Evolutionary conservation across 495 filamentous ascomycete species (phyloP).

Genomic region (Penicillium daleae): DNA sequence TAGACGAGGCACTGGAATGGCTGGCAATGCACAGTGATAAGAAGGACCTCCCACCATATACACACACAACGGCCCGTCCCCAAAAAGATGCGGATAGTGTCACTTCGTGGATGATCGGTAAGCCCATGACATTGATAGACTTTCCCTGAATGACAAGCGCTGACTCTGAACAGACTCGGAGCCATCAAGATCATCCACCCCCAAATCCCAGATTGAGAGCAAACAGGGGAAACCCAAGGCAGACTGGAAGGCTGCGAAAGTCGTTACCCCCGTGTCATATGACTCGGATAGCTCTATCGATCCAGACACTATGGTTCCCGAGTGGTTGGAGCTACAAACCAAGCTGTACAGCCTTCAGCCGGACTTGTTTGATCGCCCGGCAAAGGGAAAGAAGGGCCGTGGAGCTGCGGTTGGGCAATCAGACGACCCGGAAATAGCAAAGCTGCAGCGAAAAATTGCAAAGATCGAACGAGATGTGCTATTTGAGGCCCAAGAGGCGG

Average conservation of each 20-base stretch:
- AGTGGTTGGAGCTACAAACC: slow-evolving; percentile 71
- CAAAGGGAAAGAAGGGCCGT: slow-evolving; percentile 48
- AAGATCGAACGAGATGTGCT: slow-evolving; percentile 82
- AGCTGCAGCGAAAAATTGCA: slow-evolving; percentile 69
- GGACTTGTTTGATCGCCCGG: slow-evolving; percentile 53
- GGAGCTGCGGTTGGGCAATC: slow-evolving; percentile 28
- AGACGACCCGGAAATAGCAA: slow-evolving; percentile 57
- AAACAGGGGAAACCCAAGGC: slow-evolving; percentile 35
- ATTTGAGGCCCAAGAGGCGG: slow-evolving; percentile 78
- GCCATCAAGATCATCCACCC: slow-evolving; percentile 38
- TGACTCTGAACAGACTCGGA: slow-evolving; percentile 41
- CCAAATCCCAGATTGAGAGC: slow-evolving; percentile 28
- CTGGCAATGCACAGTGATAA: slow-evolving; percentile 70
- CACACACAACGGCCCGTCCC: slow-evolving; percentile 39
- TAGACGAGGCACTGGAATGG: slow-evolving; percentile 88
- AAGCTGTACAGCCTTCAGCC: slow-evolving; percentile 74
- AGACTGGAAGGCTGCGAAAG: slow-evolving; percentile 32
- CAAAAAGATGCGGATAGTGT: slow-evolving; percentile 42
- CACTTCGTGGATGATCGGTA: slow-evolving; percentile 52
- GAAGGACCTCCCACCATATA: slow-evolving; percentile 74
- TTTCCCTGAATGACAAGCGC: slow-evolving; percentile 23
- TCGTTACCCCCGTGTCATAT: slow-evolving; percentile 33
- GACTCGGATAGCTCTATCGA: slow-evolving; percentile 61
- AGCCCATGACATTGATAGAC: slow-evolving; percentile 27
- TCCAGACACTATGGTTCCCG: slow-evolving; percentile 74